Conservation (phyloP, 2,329 filamentous ascomycete species). For the Blastomyces parvus region DNA sequence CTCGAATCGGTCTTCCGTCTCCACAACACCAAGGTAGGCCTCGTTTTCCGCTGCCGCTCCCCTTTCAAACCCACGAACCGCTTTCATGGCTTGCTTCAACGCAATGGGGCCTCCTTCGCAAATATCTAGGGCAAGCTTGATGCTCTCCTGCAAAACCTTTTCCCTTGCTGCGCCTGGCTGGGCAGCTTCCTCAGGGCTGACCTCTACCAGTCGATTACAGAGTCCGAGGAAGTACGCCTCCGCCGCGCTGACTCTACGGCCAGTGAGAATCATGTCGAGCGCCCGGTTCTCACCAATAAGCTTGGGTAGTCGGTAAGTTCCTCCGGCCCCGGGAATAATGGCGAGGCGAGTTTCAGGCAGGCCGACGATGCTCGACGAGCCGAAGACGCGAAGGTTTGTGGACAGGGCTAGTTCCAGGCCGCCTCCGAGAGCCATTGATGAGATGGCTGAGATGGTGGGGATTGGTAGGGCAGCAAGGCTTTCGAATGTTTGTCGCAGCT, state of each 20-base stretch:
- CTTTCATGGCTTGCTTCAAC: constrained; percentile 66
- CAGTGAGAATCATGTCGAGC: constrained; percentile 83
- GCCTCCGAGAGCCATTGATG: constrained; percentile 78
- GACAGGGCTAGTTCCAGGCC: constrained; percentile 87
- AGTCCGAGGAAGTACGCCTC: constrained; percentile 90
- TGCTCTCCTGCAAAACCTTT: constrained; percentile 63
- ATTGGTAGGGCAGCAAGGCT: constrained; percentile 66
- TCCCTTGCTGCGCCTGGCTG: constrained; percentile 53
- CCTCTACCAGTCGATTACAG: constrained; percentile 79
- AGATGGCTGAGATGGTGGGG: constrained; percentile 81
- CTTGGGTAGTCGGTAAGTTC: constrained; percentile 75
- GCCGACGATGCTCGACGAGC: constrained; percentile 65
- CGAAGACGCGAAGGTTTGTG: constrained; percentile 80
- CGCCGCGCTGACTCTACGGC: constrained; percentile 67
- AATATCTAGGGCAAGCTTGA: constrained; percentile 72
- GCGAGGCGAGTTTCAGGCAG: constrained; percentile 87
- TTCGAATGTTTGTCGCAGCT: constrained; percentile 66
- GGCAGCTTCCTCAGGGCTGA: constrained; percentile 47
- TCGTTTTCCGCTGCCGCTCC: constrained; percentile 72
- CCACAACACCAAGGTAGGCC: constrained; percentile 75
- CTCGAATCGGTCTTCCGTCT: constrained; percentile 78
- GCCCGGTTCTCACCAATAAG: constrained; percentile 73
- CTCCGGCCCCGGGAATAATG: constrained; percentile 90
- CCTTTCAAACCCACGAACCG: constrained; percentile 57
- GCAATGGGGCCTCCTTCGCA: constrained; percentile 84